Percentiles rank a stretch among this genome's conserved stretches.
Evolutionary conservation across 768 basidiomycete species (phyloP).

Genomic region (Krasilnikovozyma curviuscula): DNA sequence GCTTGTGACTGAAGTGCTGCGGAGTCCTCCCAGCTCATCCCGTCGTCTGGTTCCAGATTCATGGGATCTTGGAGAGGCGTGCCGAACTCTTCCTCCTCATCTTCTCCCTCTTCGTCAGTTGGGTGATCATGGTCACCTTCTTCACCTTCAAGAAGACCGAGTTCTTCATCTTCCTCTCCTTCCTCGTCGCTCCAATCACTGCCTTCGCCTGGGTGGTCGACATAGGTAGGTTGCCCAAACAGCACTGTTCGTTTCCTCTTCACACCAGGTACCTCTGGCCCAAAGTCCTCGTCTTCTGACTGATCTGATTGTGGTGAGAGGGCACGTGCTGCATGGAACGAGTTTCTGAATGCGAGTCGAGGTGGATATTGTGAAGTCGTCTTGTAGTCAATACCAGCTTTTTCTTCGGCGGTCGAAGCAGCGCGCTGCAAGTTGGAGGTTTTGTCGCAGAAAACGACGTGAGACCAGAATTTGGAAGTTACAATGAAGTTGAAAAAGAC

Average conservation of each 20-base stretch:
- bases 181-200: conserved; percentile 52
- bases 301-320: conserved; percentile 23
- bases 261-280: too few relatives aligned
- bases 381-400: conserved; percentile 37
- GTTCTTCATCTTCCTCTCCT: conserved; percentile 28
- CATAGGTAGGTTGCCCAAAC: conserved; percentile 43
- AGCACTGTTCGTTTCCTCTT: too few relatives aligned
- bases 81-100: conserved; percentile 1
- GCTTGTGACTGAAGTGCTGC: conserved; percentile 38
- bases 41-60: conserved; percentile 48
- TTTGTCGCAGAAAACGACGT: neutral
- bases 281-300: too few relatives aligned
- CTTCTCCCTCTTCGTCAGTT: neutral
- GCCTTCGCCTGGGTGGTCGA: conserved; percentile 28
- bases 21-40: conserved; percentile 70
- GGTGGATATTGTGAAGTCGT: conserved; percentile 36
- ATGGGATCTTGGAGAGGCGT: neutral
- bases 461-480: neutral
- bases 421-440: conserved; percentile 37
- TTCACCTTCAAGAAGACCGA: too few relatives aligned
- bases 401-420: conserved; percentile 35
- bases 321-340: conserved; percentile 16
- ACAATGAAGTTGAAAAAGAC: neutral
- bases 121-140: conserved; percentile 9
- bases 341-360: conserved; percentile 15